Evolutionary conservation across 2,329 filamentous ascomycete genomes (phyloP).

Genomic region (Fusarium begoniae): DNA sequence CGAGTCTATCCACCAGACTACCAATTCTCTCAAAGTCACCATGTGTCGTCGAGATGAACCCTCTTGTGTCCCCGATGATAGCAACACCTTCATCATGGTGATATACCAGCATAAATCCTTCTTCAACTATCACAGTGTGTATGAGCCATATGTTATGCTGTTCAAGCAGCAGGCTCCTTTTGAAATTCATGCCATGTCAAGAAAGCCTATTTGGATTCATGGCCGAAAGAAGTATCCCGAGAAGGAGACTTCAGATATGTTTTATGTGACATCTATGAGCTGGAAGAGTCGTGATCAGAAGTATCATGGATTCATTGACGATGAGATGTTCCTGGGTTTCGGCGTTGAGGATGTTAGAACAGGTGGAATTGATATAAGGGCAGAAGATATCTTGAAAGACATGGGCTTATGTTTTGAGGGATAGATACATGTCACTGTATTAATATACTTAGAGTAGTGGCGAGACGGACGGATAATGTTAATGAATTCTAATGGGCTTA

Average conservation of each 20-base stretch:
- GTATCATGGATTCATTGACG: constrained; percentile 67
- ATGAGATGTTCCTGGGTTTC: constrained; percentile 63
- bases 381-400: constrained; percentile 58
- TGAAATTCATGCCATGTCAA: constrained; percentile 58
- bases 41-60: constrained; percentile 60
- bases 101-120: constrained; percentile 65
- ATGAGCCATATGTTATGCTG: constrained; percentile 65
- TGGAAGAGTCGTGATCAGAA: constrained; percentile 59
- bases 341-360: constrained; percentile 63
- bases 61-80: constrained; percentile 51
- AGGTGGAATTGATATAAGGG: constrained; percentile 61
- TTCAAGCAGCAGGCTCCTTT: constrained; percentile 61
- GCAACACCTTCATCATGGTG: constrained; percentile 64
- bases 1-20: constrained; percentile 67
- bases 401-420: constrained; percentile 38
- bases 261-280: constrained; percentile 66
- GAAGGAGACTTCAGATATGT: constrained; percentile 58
- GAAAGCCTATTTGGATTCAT: constrained; percentile 63
- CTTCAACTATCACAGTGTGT: constrained; percentile 58
- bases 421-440: neutral
- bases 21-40: constrained; percentile 66
- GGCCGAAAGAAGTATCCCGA: constrained; percentile 53
- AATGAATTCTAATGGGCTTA: neutral
- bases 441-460: neutral
- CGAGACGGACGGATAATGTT: neutral